Evolutionary conservation across 2,329 filamentous ascomycete species (phyloP).

Genomic region (Dissoconium aciculare): DNA sequence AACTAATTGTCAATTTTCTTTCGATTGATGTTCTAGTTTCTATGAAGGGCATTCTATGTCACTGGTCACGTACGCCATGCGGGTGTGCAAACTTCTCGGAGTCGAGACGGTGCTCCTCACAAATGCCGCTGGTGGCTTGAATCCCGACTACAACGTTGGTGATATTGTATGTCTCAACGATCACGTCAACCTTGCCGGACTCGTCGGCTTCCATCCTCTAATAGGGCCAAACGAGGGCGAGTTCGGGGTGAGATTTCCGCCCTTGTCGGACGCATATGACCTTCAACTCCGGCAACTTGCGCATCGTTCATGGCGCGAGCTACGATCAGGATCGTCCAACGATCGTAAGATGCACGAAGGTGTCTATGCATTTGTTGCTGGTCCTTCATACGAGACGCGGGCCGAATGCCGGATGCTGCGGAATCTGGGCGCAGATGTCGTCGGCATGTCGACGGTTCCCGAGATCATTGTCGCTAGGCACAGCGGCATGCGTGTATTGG

Average conservation of each 20-base stretch:
- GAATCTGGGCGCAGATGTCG: constrained; percentile 49
- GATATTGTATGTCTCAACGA: constrained; percentile 53
- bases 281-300: constrained; percentile 42
- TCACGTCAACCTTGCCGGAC: constrained; percentile 48
- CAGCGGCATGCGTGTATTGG: constrained; percentile 46
- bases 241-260: constrained; percentile 48
- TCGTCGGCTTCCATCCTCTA: constrained; percentile 46
- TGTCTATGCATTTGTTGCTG: constrained; percentile 50
- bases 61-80: constrained; percentile 47
- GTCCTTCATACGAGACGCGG: constrained; percentile 51
- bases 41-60: constrained; percentile 54
- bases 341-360: constrained; percentile 45
- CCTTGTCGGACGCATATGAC: constrained; percentile 52
- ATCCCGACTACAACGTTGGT: constrained; percentile 47
- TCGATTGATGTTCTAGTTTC: constrained; percentile 42
- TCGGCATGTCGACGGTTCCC: constrained; percentile 56
- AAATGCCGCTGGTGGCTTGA: constrained; percentile 51
- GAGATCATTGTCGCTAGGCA: constrained; percentile 54
- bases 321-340: constrained; percentile 29
- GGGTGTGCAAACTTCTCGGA: constrained; percentile 48
- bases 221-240: constrained; percentile 48
- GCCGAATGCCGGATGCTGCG: constrained; percentile 50
- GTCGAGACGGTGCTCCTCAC: constrained; percentile 49
- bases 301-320: constrained; percentile 42
- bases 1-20: constrained; percentile 9